A percentile compares a stretch with the other conserved stretches of the same genome.
Conservation (phyloP, 441 rosid genomes). For the Gossypium davidsonii region DNA sequence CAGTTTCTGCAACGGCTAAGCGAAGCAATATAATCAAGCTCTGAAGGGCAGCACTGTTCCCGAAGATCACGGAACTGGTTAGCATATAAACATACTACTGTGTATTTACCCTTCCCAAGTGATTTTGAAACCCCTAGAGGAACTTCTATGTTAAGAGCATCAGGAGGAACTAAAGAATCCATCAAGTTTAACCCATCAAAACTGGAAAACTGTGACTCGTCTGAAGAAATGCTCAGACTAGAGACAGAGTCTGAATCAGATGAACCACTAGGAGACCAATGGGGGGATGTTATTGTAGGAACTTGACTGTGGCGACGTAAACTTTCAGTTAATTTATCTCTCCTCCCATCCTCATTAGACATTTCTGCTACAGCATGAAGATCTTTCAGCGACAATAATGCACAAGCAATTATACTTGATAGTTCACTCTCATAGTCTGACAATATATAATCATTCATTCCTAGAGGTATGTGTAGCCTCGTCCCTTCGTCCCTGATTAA, state of each 20-base stretch:
- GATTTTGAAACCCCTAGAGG: slow-evolving; percentile 57
- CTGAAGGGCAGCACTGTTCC: slow-evolving; percentile 60
- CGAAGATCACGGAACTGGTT: slow-evolving; percentile 77
- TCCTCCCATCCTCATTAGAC: slow-evolving; percentile 26
- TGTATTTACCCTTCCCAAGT: slow-evolving; percentile 70
- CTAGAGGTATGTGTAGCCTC: slow-evolving; percentile 71
- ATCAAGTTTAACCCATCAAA: slow-evolving; percentile 67
- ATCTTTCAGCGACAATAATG: slow-evolving; percentile 55
- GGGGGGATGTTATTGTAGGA: slow-evolving; percentile 39
- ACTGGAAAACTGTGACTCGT: slow-evolving; percentile 56
- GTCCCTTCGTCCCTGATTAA: slow-evolving; percentile 70
- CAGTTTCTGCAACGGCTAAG: slow-evolving; percentile 81
- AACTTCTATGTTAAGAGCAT: slow-evolving; percentile 52
- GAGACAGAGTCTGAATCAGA: slow-evolving; percentile 50
- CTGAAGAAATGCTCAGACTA: slow-evolving; percentile 35
- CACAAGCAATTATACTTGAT: slow-evolving; percentile 90
- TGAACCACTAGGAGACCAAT: slow-evolving; percentile 54
- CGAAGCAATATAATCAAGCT: slow-evolving; percentile 77
- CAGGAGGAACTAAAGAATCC: slow-evolving; percentile 57
- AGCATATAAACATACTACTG: slow-evolving; percentile 63
- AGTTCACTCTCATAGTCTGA: slow-evolving; percentile 88
- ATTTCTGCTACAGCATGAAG: slow-evolving; percentile 24
- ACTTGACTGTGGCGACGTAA: slow-evolving; percentile 25
- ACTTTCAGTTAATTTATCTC: slow-evolving; percentile 32
- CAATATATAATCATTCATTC: slow-evolving; percentile 46